Evolutionary conservation across 1,284 basidiomycete genomes (phyloP), one percentile per base, ranked within the genome.

Genomic region (Cystobasidium pallidum): DNA sequence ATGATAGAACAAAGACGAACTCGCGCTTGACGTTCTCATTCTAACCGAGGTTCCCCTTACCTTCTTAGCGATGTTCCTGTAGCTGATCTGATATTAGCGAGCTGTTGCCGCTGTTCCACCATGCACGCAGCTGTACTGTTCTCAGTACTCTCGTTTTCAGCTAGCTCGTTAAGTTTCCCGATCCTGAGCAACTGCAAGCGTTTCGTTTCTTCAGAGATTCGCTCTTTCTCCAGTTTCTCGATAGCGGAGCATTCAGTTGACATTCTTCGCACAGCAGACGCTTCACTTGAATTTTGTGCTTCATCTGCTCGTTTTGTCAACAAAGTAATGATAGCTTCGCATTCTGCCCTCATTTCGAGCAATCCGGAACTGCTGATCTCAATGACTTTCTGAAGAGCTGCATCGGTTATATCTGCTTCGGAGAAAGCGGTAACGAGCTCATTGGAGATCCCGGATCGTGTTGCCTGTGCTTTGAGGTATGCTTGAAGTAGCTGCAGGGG

Each of bases 401-500:
- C 49, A 34, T 71, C 68, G 21, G 59, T 64, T 19, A 71, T 71
- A 2, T 28, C 32, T 17, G 45, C 17, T 55, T 71, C 68, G 21
- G 51, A 30, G 51, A 71, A 71, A 15, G 68, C 68, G n/a, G 49
- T 43, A 17, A 28, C 30, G 3, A 71, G 68, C 61, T 71, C 68
- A 24, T 71, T 71, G 24, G 49, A 52, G 34, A 71, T 63, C 8
- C 11, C 59, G 3, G 49, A 28, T n/a, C 68, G 59, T 24, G 61
- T 71, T 36, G 59, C 59, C 49, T 71, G 68, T 30, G 47, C 41
- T 28, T 63, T 59, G 4, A 71, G 36, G 47, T 63, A 71, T 41
- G 57, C 32, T 28, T 64, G 68, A 2, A 71, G 61, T 19, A 71
- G 47, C 32, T 45, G 39, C 3, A 55, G n/a, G 7, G 57, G 58